Base-by-base conservation (phyloP, 306 rosid species). In the Prunus mongolica region DNA sequence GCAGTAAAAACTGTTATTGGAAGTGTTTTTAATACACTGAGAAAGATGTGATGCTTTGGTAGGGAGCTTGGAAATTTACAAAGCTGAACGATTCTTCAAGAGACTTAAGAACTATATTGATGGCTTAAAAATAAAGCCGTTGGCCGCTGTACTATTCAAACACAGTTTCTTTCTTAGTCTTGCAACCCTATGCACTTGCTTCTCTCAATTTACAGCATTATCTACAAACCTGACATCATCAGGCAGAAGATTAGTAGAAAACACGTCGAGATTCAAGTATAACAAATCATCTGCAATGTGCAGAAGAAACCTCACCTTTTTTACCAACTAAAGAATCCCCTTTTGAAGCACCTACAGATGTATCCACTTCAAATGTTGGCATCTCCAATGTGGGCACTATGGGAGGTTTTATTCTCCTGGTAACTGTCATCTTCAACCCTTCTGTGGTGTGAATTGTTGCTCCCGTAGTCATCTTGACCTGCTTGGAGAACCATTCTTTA, bases 391-490 rank as follows among this genome's bases (percentile, higher is more conserved):
- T 78, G 73, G 97, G 97, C 49, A 92, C 82, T 45, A 89, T 81
- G 14, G 91, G 92, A 77, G 97, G 96, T 81, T 89, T 88, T 74
- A 78, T 86, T 87, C 97, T 89, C 84, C 80, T 87, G 1, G 97
- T 86, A 38, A 95, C 93, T 0, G 97, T 91, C 97, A 95, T 95
- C 65, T 81, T 87, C 86, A 95, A 83, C 65, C 99, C 99, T 76
- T 88, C 85, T 62, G 96, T 95, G 4, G 99, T 95, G 85, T 95
- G 99, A 79, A 95, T 95, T 69, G 97, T 95, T 22, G 99, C 97
- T 74, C 99, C 97, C 8, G 97, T 95, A 12, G 97, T 95, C 97
- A 95, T 95, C 74, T 78, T 88, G 61, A 95, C 99, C 99, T 95
- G 88, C 78, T 80, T 9, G 1, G 47, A 41, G 5, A 79, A 67